These are phyloP conservation scores for Gymnopus androsaceus DNA, from an alignment of 1,284 basidiomycete species.

Conservation along the genomic window DNA sequence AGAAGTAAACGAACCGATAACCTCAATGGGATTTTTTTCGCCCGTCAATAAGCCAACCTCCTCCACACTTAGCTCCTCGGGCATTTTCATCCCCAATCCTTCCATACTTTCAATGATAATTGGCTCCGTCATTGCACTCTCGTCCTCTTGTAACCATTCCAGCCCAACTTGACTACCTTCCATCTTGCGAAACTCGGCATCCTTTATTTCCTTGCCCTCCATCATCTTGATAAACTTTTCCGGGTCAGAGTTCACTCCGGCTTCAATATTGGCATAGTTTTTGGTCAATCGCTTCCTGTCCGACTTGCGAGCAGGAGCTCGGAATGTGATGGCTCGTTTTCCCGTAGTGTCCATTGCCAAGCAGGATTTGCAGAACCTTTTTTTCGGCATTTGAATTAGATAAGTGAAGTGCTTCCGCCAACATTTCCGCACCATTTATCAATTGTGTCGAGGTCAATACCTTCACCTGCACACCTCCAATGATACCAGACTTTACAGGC, in stretches of 20 bases:
- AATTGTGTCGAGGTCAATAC: constrained; percentile 58
- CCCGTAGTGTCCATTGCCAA: constrained; percentile 50
- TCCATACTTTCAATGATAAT: constrained; percentile 74
- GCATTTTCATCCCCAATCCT: constrained; percentile 87
- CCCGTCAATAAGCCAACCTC: constrained; percentile 85
- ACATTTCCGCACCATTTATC: constrained; percentile 46
- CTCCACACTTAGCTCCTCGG: constrained; percentile 66
- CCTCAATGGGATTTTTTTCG: constrained; percentile 77
- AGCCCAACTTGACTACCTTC: constrained; percentile 62
- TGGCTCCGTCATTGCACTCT: constrained; percentile 73
- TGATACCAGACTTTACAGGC: constrained; percentile 81
- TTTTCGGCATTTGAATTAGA: background rate
- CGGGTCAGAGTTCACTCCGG: constrained; percentile 63
- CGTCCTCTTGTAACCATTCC: constrained; percentile 74
- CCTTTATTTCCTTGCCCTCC: constrained; percentile 61
- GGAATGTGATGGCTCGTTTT: constrained; percentile 67
- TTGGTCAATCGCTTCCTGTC: constrained; percentile 67
- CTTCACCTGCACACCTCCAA: constrained; percentile 76
- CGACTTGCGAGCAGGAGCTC: constrained; percentile 77
- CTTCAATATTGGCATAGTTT: constrained; percentile 76
- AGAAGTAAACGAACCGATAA: constrained; percentile 70
- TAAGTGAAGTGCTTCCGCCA: background rate
- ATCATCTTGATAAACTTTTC: constrained; percentile 69
- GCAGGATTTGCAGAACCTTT: constrained; percentile 74
- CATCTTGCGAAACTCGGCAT: constrained; percentile 67